Evolutionary conservation across 1,139 yeast species (phyloP).

Genomic region (Geotrichum carabidarum): DNA sequence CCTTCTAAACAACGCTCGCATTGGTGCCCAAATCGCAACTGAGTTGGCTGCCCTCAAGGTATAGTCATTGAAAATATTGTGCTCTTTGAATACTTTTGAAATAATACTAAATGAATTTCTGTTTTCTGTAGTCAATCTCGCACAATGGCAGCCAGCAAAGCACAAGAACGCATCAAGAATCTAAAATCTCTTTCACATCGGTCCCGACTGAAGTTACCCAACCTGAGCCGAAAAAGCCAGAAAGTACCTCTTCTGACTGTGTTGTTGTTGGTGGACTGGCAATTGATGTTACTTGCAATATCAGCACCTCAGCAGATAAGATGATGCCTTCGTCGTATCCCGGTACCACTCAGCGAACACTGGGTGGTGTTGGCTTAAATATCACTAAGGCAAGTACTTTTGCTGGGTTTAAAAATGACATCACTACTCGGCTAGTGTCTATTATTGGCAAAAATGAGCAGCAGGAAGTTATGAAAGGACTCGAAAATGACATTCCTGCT

Average conservation of each 20-base stretch:
- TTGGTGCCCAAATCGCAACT: constrained; percentile 64
- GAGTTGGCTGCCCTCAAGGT: constrained; percentile 45
- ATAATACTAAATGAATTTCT: constrained; percentile 7
- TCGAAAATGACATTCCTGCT: constrained; percentile 35
- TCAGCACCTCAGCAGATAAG: constrained; percentile 27
- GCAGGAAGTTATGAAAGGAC: constrained; percentile 43
- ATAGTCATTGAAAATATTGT: constrained; percentile 15
- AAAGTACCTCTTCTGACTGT: constrained; percentile 17
- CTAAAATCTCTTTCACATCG: background rate
- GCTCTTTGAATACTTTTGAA: background rate
- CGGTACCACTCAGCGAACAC: constrained; percentile 50
- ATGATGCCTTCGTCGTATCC: constrained; percentile 66
- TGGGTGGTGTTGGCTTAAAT: constrained; percentile 86
- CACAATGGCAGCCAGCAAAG: background rate
- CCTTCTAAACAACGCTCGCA: constrained; percentile 68
- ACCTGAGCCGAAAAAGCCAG: background rate
- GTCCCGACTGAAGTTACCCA: background rate
- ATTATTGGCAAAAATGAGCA: constrained; percentile 56
- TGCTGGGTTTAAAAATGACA: constrained; percentile 23
- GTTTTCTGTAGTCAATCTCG: background rate
- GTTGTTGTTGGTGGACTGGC: constrained; percentile 74
- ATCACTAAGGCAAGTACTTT: constrained; percentile 53
- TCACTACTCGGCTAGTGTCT: constrained; percentile 49
- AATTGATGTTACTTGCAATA: constrained; percentile 55
- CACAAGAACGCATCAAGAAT: background rate